Conservation (phyloP, 306 rosid species). For the Lupinus albus region DNA sequence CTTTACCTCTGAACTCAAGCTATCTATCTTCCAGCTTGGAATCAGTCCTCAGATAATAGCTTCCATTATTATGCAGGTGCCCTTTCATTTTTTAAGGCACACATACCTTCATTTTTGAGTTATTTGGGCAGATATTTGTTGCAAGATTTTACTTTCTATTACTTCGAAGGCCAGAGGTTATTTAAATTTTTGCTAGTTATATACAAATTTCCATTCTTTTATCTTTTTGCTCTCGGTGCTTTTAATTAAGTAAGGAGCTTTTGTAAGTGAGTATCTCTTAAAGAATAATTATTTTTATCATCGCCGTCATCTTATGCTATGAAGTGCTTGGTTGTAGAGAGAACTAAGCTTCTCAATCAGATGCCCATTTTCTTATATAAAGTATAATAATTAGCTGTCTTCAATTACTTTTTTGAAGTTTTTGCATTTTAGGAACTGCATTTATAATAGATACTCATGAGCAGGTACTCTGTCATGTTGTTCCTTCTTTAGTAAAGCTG, state of each 20-base stretch:
- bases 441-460: constrained; percentile 38
- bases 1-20: constrained; percentile 78
- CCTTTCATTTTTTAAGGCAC: constrained; percentile 20
- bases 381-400: neutral
- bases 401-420: constrained; percentile 14
- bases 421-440: constrained; percentile 18
- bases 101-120: constrained; percentile 33
- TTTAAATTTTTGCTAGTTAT: constrained; percentile 20
- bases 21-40: constrained; percentile 97
- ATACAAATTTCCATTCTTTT: constrained; percentile 11
- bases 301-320: neutral
- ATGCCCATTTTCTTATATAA: constrained; percentile 22
- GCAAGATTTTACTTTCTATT: constrained; percentile 24
- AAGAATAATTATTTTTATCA: constrained; percentile 20
- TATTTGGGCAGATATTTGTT: constrained; percentile 9
- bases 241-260: constrained; percentile 24
- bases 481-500: constrained; percentile 92
- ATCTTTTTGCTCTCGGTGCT: constrained; percentile 12
- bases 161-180: constrained; percentile 34
- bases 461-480: constrained; percentile 83
- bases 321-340: constrained; percentile 31
- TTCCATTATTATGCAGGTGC: constrained; percentile 94
- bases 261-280: neutral
- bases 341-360: constrained; percentile 3
- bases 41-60: constrained; percentile 97